Base-by-base conservation (phyloP, 768 basidiomycete genomes). In the Termitomyces sp. region DNA sequence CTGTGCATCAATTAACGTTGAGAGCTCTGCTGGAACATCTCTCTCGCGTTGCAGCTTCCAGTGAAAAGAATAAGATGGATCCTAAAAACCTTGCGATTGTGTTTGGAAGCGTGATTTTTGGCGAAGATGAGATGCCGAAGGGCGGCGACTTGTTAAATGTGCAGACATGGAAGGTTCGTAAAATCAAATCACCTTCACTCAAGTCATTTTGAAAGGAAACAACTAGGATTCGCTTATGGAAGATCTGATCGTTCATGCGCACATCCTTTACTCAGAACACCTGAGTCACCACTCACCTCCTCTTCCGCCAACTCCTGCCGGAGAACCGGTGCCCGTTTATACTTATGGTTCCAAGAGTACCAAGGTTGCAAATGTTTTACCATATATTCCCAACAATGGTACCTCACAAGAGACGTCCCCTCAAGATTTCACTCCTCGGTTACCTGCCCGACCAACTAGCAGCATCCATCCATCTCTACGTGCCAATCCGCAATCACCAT, bases 1-100 rank as follows among this genome's bases (percentile, higher is more conserved):
- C 83, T 2, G 84, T 96, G 41, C 95, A 96, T 66, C 90, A 93
- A 65, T 88, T 89, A 6, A 92, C 92, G 0, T 79, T 96, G 60
- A 89, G 84, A 63, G 83, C 86, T 9, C 68, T 95, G 30, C 71
- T 95, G 20, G 94, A 95, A 62, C 95, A 96, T 70, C 81, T 97
- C 18, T 76, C 87, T 3, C 81, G 87, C 15, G 85, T 97, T 15
- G 81, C 85, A 3, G 75, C 85, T 5, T 77, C 78, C 37, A 78
- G 79, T 22, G 85, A 87, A 30, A 86, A 82, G 68, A 97, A 95
- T 69, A 96, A 95, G 73, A 97, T 97, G 95, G 95, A 94, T 66
- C 78, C 87, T 3, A 93, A 88, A 77, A 97, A 96, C 68, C 76
- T 97, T 24, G 91, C 93, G 3, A 95, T 97, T 49, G 87, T 95